A percentile compares a stretch with the other conserved stretches of the same genome.
phyloP scores from a whole-genome alignment of 202 grass and related monocot genomes.

The Musa balbisiana region DNA sequence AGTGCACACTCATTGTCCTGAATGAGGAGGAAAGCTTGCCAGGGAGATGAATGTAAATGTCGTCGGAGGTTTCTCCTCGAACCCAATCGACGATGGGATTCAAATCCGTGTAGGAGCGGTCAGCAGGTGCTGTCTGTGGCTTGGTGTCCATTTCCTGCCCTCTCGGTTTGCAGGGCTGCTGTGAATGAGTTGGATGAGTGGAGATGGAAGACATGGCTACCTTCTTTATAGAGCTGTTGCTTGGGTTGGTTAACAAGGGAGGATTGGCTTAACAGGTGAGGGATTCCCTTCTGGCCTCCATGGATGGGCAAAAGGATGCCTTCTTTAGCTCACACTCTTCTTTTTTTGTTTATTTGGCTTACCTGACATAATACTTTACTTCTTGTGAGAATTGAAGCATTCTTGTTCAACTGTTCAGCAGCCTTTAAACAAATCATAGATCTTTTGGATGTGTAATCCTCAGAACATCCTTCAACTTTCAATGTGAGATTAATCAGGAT shows the following conservation, averaged over 20 bases:
- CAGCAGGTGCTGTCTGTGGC: background rate
- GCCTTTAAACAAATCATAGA: too few relatives aligned
- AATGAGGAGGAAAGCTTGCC: background rate
- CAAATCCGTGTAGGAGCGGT: conserved; percentile 22
- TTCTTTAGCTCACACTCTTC: background rate
- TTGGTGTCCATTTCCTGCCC: background rate
- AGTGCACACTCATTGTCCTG: too few relatives aligned
- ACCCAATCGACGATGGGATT: conserved; percentile 32
- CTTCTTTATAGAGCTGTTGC: conserved; percentile 15
- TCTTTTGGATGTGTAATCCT: too few relatives aligned
- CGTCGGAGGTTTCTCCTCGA: conserved; percentile 12
- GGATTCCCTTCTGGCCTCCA: conserved; percentile 18
- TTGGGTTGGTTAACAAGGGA: background rate
- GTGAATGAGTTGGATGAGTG: background rate
- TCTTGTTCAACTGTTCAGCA: too few relatives aligned
- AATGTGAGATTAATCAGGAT: too few relatives aligned
- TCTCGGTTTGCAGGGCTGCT: background rate
- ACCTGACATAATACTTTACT: too few relatives aligned
- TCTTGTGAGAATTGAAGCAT: too few relatives aligned
- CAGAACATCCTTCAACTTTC: too few relatives aligned
- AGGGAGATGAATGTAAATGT: conserved; percentile 33
- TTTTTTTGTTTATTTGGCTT: too few relatives aligned
- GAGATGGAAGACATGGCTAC: background rate
- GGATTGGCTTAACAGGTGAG: conserved; percentile 5
- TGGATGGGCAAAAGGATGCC: conserved; percentile 7